phyloP scores from a whole-genome alignment of 139 green algal species.

The Coelastrella sp. region DNA sequence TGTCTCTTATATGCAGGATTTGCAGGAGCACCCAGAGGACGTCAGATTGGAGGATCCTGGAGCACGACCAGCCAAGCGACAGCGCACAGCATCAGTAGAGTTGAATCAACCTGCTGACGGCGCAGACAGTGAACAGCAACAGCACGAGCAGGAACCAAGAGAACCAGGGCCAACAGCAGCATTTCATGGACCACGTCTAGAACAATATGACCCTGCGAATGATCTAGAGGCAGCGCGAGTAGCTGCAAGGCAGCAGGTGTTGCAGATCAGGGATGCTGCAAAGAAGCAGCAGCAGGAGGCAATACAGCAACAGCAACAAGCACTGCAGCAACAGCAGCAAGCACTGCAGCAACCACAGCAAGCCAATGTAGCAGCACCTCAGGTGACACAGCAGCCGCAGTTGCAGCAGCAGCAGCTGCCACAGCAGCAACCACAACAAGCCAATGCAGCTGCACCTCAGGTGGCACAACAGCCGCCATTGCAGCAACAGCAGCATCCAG shows the following conservation, averaged over 20 bases:
- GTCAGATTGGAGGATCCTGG: slow-evolving; percentile 14
- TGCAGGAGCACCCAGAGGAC: slow-evolving; percentile 15
- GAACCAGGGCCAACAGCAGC: too few relatives aligned
- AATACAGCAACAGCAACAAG: not conserved
- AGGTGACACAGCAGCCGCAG: not conserved
- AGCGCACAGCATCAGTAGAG: slow-evolving; percentile 13
- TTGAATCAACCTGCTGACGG: not conserved
- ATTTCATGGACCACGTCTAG: not conserved
- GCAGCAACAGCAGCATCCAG: not conserved
- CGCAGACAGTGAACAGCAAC: not conserved
- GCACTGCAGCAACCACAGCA: slow-evolving; percentile 16
- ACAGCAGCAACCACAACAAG: not conserved
- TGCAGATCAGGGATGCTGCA: slow-evolving; percentile 1
- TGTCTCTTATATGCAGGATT: too few relatives aligned
- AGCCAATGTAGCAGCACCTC: not conserved
- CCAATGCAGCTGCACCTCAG: not conserved
- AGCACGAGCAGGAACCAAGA: too few relatives aligned
- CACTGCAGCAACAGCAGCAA: not conserved
- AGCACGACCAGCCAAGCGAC: not conserved
- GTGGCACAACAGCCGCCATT: not conserved
- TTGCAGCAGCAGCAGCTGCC: not conserved
- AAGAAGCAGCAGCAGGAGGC: not conserved
- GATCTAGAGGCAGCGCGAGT: slow-evolving; percentile 7
- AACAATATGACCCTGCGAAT: not conserved
- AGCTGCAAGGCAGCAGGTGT: slow-evolving; percentile 13